Percentiles rank a stretch among this genome's conserved stretches.
Evolutionary conservation across 2,329 filamentous ascomycete genomes (phyloP).

Genomic region (Clarireedia monteithiana): DNA sequence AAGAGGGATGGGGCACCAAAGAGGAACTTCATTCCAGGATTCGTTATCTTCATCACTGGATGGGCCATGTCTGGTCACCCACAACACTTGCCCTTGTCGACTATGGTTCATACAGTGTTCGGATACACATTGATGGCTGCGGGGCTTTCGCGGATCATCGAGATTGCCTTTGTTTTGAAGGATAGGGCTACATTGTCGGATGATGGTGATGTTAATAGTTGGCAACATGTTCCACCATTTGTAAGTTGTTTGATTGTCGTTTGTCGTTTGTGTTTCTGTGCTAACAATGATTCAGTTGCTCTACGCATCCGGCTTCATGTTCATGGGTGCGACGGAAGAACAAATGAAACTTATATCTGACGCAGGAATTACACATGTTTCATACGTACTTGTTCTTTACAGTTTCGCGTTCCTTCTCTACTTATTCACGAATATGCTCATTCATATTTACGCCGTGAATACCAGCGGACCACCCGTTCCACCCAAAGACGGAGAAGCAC

Average conservation of each 20-base stretch:
- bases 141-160: slow-evolving; percentile 75
- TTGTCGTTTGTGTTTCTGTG: slow-evolving; percentile 9
- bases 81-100: slow-evolving; percentile 75
- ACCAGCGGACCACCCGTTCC: slow-evolving; percentile 32
- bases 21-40: slow-evolving; percentile 85
- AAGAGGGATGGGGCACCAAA: slow-evolving; percentile 78
- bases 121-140: slow-evolving; percentile 94
- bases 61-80: slow-evolving; percentile 94
- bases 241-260: slow-evolving; percentile 40
- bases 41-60: slow-evolving; percentile 86
- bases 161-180: slow-evolving; percentile 79
- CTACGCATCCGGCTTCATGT: slow-evolving; percentile 87
- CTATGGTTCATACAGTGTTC: slow-evolving; percentile 81
- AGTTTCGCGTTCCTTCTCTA: slow-evolving; percentile 86
- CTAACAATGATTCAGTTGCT: slow-evolving; percentile 54
- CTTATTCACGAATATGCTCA: slow-evolving; percentile 81
- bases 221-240: slow-evolving; percentile 63
- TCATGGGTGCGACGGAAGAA: slow-evolving; percentile 96
- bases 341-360: slow-evolving; percentile 75
- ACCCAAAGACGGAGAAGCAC: slow-evolving; percentile 23
- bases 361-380: slow-evolving; percentile 76
- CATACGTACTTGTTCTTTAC: slow-evolving; percentile 87
- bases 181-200: slow-evolving; percentile 59
- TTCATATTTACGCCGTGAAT: slow-evolving; percentile 69
- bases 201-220: slow-evolving; percentile 67